phyloP scores from a whole-genome alignment of 306 rosid genomes.

The Vigna mungo region DNA sequence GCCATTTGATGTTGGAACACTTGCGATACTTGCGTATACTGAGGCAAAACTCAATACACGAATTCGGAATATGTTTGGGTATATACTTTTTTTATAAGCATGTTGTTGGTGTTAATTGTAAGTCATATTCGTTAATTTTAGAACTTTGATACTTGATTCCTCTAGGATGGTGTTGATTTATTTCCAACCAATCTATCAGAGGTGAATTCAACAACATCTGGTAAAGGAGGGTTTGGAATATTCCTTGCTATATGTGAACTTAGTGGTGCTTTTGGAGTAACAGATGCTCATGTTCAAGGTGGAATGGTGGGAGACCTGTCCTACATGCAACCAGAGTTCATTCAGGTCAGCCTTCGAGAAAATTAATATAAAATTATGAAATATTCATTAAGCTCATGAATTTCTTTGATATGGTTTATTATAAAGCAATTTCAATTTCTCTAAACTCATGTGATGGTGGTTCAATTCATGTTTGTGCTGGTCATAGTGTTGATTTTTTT shows the following conservation, averaged over 20 bases:
- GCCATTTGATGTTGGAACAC: slow-evolving; percentile 81
- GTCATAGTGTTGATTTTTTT: too few species aligned
- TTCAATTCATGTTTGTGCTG: too few species aligned
- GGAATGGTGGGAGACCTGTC: slow-evolving; percentile 96
- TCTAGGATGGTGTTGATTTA: background rate
- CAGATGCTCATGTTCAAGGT: slow-evolving; percentile 89
- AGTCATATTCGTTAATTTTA: slow-evolving; percentile 37
- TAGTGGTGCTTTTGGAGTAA: slow-evolving; percentile 81
- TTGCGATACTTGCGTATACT: slow-evolving; percentile 56
- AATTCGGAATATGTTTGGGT: slow-evolving; percentile 69
- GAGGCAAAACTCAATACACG: slow-evolving; percentile 81
- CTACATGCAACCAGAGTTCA: slow-evolving; percentile 74
- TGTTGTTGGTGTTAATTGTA: slow-evolving; percentile 68
- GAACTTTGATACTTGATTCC: background rate
- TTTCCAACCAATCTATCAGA: slow-evolving; percentile 40
- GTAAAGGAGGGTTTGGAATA: slow-evolving; percentile 84
- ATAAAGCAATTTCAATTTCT: background rate
- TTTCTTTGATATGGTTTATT: slow-evolving; percentile 3
- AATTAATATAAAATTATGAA: background rate
- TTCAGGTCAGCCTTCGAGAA: slow-evolving; percentile 60
- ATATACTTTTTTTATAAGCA: slow-evolving; percentile 55
- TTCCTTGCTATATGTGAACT: slow-evolving; percentile 71
- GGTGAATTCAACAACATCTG: slow-evolving; percentile 90
- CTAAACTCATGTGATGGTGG: background rate
- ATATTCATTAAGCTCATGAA: background rate